Evolutionary conservation across 2,329 filamentous ascomycete genomes (phyloP).

Genomic region (Sporothrix pseudoabietina): DNA sequence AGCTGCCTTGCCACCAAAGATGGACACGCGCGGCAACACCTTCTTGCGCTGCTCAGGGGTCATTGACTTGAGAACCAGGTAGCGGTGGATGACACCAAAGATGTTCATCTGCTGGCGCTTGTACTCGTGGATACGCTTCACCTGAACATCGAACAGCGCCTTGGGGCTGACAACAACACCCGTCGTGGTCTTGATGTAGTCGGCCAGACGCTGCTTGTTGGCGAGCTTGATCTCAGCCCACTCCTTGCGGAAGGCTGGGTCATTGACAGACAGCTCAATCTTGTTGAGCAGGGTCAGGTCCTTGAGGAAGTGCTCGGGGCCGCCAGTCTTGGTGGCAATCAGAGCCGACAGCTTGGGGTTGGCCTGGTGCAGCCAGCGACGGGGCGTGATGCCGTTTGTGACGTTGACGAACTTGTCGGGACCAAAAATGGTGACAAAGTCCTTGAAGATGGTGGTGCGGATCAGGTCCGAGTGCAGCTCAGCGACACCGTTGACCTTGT

Average conservation of each 20-base stretch:
- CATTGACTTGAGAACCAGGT: slow-evolving; percentile 85
- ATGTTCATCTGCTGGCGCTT: slow-evolving; percentile 99
- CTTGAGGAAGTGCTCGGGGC: slow-evolving; percentile 76
- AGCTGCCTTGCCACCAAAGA: slow-evolving; percentile 97
- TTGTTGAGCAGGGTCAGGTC: slow-evolving; percentile 85
- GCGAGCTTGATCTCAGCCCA: slow-evolving; percentile 96
- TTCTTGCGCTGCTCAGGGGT: slow-evolving; percentile 82
- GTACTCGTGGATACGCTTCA: slow-evolving; percentile 99
- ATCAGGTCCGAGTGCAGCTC: slow-evolving; percentile 97
- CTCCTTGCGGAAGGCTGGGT: slow-evolving; percentile 87
- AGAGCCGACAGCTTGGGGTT: slow-evolving; percentile 90
- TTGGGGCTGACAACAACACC: slow-evolving; percentile 83
- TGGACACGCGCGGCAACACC: slow-evolving; percentile 82
- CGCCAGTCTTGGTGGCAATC: slow-evolving; percentile 85
- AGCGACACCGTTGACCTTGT: slow-evolving; percentile 98
- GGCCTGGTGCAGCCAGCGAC: slow-evolving; percentile 95
- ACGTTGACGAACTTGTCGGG: slow-evolving; percentile 98
- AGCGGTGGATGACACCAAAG: slow-evolving; percentile 94
- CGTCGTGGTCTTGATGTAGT: slow-evolving; percentile 82
- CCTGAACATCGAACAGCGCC: slow-evolving; percentile 92
- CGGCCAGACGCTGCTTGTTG: slow-evolving; percentile 90
- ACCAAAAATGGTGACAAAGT: slow-evolving; percentile 94
- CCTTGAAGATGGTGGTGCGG: slow-evolving; percentile 99
- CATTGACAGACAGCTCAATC: slow-evolving; percentile 79
- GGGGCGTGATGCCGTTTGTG: slow-evolving; percentile 95